phyloP scores from a whole-genome alignment of 768 basidiomycete genomes.

The Kwoniella dejecticola region DNA sequence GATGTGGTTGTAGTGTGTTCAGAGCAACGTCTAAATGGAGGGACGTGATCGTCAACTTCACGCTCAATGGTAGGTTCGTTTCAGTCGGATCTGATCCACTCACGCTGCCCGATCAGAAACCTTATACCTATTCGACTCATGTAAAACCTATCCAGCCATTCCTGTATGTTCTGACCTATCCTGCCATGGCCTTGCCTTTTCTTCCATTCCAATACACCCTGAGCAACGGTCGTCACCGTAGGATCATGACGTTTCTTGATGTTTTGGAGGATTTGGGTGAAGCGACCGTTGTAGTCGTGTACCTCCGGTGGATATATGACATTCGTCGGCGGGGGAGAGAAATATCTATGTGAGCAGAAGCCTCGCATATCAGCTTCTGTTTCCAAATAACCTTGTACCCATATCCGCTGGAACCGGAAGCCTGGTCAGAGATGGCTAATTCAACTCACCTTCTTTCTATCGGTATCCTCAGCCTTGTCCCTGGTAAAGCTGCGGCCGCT shows the following conservation, averaged over 20 bases:
- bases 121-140: constrained; percentile 80
- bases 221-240: constrained; percentile 88
- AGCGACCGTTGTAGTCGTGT: constrained; percentile 85
- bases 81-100: constrained; percentile 44
- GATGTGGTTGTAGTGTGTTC: constrained; percentile 85
- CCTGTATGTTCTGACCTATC: constrained; percentile 72
- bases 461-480: constrained; percentile 68
- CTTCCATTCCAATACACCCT: constrained; percentile 97
- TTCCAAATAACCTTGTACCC: too few species aligned
- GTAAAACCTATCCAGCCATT: constrained; percentile 96
- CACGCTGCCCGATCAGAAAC: constrained; percentile 94
- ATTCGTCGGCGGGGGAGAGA: constrained; percentile 69
- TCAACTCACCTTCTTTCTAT: constrained; percentile 73
- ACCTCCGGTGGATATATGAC: constrained; percentile 88
- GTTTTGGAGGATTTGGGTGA: constrained; percentile 79
- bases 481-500: constrained; percentile 13
- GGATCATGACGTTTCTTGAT: constrained; percentile 97
- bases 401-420: not conserved
- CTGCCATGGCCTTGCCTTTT: constrained; percentile 64
- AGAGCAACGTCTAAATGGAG: constrained; percentile 94
- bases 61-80: too few species aligned
- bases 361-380: too few species aligned
- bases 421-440: too few species aligned
- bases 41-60: too few species aligned
- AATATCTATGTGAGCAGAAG: constrained; percentile 65